Base-by-base conservation (phyloP, 768 basidiomycete genomes). In the Steccherinum ochraceum region DNA sequence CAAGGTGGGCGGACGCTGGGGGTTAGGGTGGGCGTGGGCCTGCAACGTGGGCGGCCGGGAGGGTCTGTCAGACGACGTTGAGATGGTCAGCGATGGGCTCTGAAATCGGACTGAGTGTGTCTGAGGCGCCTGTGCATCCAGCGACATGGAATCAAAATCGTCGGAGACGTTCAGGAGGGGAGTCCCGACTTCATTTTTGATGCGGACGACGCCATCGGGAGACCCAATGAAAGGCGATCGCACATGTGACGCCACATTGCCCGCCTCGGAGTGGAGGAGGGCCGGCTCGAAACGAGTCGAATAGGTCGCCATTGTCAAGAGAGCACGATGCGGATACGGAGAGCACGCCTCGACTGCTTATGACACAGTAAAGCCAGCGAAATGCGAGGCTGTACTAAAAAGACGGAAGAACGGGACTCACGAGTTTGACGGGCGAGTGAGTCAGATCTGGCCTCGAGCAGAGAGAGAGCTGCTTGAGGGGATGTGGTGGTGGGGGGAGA, bases 41-140 rank as follows among this genome's bases (percentile, higher is more conserved):
- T 42, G 56, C 56, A 56, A 50, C 49, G 52, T 50, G 47, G 49
- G 49, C 52, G 56, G 56, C 52, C 52, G 52, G 43, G 40, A 7
- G 41, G 19, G 60, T 59, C 63, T 64, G 60, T 56, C 57, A 54
- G 59, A 55, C 56, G 63, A 62, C 48, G 58, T 53, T 47, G 58
- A 50, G 26, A 19, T 45, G 43, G 55, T 64, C 56, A 64, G 63
- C 56, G 56, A 51, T 40, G 57, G 30, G 57, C 57, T 62, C 61
- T 50, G 53, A 56, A 49, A 42, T 43, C 43, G 23, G 44, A 51
- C 42, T 40, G 49, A 50, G 59, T 54, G 50, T 52, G 56, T 51
- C 43, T 42, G 48, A 44, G 52, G 54, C 59, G 62, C 54, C 58
- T 51, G 45, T 48, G 57, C 25, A 44, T 40, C 42, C 42, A 26